These are phyloP conservation scores for Coemansia sp. DNA, from an alignment of 192 early-diverging fungal genomes.

Conservation along the genomic window DNA sequence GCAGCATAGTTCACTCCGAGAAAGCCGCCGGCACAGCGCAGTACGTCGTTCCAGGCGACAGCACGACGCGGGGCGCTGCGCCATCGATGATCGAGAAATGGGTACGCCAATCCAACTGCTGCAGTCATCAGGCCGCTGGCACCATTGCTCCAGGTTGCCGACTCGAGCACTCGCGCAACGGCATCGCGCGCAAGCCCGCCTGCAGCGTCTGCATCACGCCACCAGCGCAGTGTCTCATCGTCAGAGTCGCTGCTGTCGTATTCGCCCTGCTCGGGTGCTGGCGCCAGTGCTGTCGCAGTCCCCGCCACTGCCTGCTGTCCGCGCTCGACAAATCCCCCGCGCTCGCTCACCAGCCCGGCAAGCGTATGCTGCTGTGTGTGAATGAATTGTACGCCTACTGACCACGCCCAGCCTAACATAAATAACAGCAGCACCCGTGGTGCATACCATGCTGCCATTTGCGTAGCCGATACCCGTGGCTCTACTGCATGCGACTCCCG, in stretches of 20 bases:
- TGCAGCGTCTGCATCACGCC: background rate
- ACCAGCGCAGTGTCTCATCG: background rate
- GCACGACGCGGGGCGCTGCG: slow-evolving; percentile 19
- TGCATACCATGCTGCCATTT: slow-evolving; percentile 40
- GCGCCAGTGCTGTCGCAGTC: slow-evolving; percentile 2
- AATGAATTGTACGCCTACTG: slow-evolving; percentile 45
- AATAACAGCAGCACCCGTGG: slow-evolving; percentile 43
- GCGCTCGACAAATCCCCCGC: background rate
- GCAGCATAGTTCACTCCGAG: slow-evolving; percentile 53
- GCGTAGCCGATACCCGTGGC: slow-evolving; percentile 20
- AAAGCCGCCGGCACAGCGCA: slow-evolving; percentile 48
- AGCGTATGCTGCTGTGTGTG: slow-evolving; percentile 34
- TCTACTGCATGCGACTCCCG: background rate
- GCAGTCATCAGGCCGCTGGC: slow-evolving; percentile 40
- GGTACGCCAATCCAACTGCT: slow-evolving; percentile 35
- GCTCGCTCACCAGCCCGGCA: background rate
- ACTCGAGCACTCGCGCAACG: slow-evolving; percentile 36
- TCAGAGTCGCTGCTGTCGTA: background rate
- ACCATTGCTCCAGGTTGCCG: slow-evolving; percentile 35
- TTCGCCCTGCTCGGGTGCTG: background rate
- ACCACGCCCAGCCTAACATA: slow-evolving; percentile 45
- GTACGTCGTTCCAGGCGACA: slow-evolving; percentile 39
- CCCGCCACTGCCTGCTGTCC: background rate
- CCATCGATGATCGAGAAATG: slow-evolving; percentile 47
- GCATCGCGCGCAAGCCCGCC: slow-evolving; percentile 30